Base-by-base conservation (phyloP, 805 yeast species). In the Candida argentea region DNA sequence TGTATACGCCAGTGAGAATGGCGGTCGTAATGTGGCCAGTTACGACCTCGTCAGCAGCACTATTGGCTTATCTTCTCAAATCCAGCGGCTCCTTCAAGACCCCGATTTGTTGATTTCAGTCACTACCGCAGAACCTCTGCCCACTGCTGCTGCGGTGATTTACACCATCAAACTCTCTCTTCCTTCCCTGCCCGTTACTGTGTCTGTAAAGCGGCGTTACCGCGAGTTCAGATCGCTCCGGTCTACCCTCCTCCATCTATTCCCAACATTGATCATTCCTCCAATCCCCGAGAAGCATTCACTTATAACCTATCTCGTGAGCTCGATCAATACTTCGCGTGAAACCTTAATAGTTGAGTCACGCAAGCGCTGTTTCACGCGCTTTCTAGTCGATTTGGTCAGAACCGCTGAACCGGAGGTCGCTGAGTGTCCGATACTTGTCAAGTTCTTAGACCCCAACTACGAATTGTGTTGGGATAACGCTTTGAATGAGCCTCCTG, bases 401-500 rank as follows among this genome's bases (percentile, higher is more conserved):
- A 40, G 43, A 5, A 57, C 56, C 33, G 43, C 54, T 6, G 31
- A 43, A 35, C 38, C 40, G 17, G 46, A 43, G 9, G 38, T 71
- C 5, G 42, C 49, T 15, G 36, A 48, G 8, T 63, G 71, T 20
- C 46, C 44, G 1, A 40, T 71, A 10, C 33, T 69, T 8, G 56
- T 42, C 31, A 67, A 67, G 37, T 72, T 72, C 34, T 43, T 71
- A 19, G 76, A 70, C 38, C 73, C 73, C 5, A 50, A 55, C 46
- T 61, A 57, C 28, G 73, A 67, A 36, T 50, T 55, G 32, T 55
- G 65, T 33, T 71, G 76, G 76, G 45, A 50, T n/a, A 61, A 67
- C 40, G 65, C 69, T 1, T 52, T 69, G 29, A 61, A 63, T 33
- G 67, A 62, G 36, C 65, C 67, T 2, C 68, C 68, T 3, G 55